Conservation (phyloP, 345 rosid species). For the Nephelium lappaceum region DNA sequence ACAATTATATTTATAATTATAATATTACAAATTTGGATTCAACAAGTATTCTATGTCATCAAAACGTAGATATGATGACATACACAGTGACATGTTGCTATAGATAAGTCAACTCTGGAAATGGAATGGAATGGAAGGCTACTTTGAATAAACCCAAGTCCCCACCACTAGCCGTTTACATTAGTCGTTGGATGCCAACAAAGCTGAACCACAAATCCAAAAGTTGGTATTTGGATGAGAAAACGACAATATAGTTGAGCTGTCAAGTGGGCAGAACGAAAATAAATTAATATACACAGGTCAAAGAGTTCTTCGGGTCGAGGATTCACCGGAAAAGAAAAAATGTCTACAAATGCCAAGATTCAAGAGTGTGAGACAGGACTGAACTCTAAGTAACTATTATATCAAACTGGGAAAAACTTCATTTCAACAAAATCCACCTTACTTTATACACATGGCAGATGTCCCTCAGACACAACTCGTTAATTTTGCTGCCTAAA, state of each 20-base stretch:
- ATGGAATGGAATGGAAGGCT: background rate
- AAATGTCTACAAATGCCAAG: background rate
- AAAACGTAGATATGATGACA: background rate
- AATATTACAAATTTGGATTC: background rate
- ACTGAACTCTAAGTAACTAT: background rate
- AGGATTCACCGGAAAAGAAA: background rate
- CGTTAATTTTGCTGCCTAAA: conserved; percentile 7
- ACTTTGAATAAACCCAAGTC: background rate
- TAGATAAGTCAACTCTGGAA: background rate
- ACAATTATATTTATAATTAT: no score
- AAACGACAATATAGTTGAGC: background rate
- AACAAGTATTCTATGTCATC: background rate
- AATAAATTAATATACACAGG: background rate
- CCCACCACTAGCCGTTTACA: background rate
- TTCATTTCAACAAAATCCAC: conserved; percentile 20
- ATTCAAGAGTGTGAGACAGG: background rate
- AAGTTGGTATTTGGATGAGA: background rate
- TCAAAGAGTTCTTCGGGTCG: background rate
- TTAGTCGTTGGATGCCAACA: background rate
- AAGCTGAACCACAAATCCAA: background rate
- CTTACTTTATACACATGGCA: conserved; percentile 28
- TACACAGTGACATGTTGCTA: background rate
- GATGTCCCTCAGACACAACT: conserved; percentile 20
- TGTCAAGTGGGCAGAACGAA: background rate
- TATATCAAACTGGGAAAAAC: conserved; percentile 23